Conservation (phyloP, 331 rosid genomes). For the Quercus tomentella region DNA sequence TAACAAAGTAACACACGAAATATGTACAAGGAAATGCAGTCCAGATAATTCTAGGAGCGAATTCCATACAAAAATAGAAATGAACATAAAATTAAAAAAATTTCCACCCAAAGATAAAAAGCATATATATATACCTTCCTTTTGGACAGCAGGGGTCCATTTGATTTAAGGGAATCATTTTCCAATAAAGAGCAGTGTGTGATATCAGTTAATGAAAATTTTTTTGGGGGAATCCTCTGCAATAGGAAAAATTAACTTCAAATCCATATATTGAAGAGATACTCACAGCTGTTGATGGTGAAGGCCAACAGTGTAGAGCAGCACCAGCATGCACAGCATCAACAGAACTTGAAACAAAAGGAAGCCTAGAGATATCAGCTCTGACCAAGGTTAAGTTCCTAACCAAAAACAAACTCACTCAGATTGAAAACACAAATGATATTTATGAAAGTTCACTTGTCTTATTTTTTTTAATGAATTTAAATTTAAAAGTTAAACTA, state of each 20-base stretch:
- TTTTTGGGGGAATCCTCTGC: neutral
- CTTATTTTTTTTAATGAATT: neutral
- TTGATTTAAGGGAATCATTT: neutral
- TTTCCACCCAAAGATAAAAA: neutral
- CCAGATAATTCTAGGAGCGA: neutral
- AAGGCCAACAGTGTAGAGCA: constrained; percentile 97
- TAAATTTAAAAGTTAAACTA: constrained; percentile 11
- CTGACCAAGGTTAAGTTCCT: constrained; percentile 76
- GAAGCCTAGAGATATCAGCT: constrained; percentile 91
- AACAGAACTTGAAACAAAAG: constrained; percentile 77
- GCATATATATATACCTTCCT: neutral
- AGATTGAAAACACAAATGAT: neutral
- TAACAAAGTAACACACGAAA: neutral
- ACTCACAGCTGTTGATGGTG: constrained; percentile 84
- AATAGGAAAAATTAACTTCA: constrained; percentile 11
- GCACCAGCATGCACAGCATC: constrained; percentile 99
- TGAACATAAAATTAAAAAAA: neutral
- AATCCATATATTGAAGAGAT: constrained; percentile 13
- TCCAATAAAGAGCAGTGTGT: neutral
- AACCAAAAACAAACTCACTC: neutral
- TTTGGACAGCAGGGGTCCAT: neutral
- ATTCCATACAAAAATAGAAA: neutral
- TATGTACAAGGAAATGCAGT: neutral
- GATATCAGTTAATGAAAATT: neutral
- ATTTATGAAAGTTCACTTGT: neutral